Percentiles rank a stretch among this genome's conserved stretches.
These are phyloP conservation scores for Chloranthus sessilifolius DNA, from an alignment of 164 flowering plant genomes.

Conservation along the genomic window DNA sequence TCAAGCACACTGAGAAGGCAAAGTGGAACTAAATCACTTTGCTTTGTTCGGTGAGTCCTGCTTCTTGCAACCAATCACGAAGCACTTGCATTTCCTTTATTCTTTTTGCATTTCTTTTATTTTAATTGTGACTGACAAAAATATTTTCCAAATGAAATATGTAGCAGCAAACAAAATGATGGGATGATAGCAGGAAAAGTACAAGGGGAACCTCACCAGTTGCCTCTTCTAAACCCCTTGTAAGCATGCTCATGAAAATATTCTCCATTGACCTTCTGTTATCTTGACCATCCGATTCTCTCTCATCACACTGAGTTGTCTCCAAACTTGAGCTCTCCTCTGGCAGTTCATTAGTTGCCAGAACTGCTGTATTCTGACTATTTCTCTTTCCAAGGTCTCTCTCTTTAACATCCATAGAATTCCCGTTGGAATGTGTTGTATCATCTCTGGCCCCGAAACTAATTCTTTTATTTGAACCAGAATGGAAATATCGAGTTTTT, in stretches of 20 bases:
- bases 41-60: too few relatives aligned
- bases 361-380: constrained; percentile 22
- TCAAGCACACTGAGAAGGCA: too few relatives aligned
- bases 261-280: constrained; percentile 13
- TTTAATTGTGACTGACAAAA: too few relatives aligned
- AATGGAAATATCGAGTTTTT: constrained; percentile 15
- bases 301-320: constrained; percentile 10
- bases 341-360: constrained; percentile 23
- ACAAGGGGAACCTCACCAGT: constrained; percentile 33
- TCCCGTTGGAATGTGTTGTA: neutral
- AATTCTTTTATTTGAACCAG: constrained; percentile 14
- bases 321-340: constrained; percentile 8
- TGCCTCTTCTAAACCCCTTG: constrained; percentile 39
- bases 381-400: constrained; percentile 26
- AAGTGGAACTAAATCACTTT: too few relatives aligned
- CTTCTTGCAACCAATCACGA: too few relatives aligned
- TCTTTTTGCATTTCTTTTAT: too few relatives aligned
- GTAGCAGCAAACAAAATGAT: neutral
- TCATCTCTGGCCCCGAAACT: constrained; percentile 4
- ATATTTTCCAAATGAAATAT: too few relatives aligned
- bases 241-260: constrained; percentile 28
- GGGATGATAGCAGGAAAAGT: neutral
- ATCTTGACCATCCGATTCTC: constrained; percentile 12
- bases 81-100: too few relatives aligned
- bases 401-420: constrained; percentile 9